Base-by-base conservation (phyloP, 805 yeast genomes). In the Pichia pseudocactophila region DNA sequence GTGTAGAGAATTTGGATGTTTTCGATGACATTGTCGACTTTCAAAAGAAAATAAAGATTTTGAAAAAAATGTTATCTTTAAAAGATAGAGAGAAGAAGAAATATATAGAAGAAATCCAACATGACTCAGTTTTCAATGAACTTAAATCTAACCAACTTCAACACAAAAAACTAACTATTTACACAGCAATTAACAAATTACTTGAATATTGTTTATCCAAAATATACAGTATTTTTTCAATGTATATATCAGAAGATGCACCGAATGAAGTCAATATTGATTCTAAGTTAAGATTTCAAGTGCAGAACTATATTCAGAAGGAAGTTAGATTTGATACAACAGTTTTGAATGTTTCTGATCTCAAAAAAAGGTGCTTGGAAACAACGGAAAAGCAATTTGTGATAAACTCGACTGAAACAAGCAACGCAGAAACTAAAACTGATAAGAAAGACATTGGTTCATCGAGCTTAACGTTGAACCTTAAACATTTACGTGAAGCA, bases 1-100 rank as follows among this genome's bases (percentile, higher is more conserved):
- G 95, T 54, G 73, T 72, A 2, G 96, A 87, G 54, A 87, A 85
- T 52, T 57, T 84, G n/a, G 80, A 80, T 48, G 86, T 82, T 3
- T 84, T 76, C 56, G 59, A 71, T 40, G 83, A 78, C 44, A 69
- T 84, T 38, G 65, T 66, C 37, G 70, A 70, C 38, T 73, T 80
- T 46, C 65, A 68, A 11, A 71, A 69, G 47, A 71, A 69, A 48
- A 62, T 74, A 60, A 54, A 59, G 1, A 52, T 65, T 1, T 51
- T 79, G 42, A 66, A 66, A 36, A 70, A 67, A 26, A 48, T 77
- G 26, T 61, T 51, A 57, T 63, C 42, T 50, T 46, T 52, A 38
- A 52, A 55, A 50, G 51, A 51, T 18, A 46, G 51, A 25, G 60
- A 55, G 22, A 57, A 55, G 31, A 35, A 43, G 31, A 44, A 42